phyloP scores from a whole-genome alignment of 2,329 filamentous ascomycete genomes.

The Oidium heveae region DNA sequence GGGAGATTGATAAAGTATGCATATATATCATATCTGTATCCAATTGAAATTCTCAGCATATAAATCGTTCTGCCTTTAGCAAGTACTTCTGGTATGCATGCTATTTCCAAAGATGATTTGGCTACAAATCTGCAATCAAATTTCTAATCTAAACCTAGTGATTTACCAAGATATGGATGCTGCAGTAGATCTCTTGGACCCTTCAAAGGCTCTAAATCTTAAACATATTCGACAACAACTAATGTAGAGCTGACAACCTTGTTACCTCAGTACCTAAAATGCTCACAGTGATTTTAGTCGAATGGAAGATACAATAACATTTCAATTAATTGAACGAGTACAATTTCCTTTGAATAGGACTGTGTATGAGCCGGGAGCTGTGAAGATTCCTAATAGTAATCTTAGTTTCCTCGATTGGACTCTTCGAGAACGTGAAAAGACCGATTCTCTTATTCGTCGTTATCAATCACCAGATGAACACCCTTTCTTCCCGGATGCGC shows the following conservation, averaged over 20 bases:
- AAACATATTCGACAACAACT: slow-evolving; percentile 81
- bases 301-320: slow-evolving; percentile 91
- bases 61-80: too few relatives aligned
- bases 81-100: too few relatives aligned
- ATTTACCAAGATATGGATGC: slow-evolving; percentile 42
- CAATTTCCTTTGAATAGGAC: slow-evolving; percentile 82
- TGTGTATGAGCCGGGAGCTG: slow-evolving; percentile 63
- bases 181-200: slow-evolving; percentile 67
- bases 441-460: slow-evolving; percentile 81
- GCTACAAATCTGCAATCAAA: too few relatives aligned
- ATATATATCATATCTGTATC: too few relatives aligned
- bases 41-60: too few relatives aligned
- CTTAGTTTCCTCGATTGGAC: slow-evolving; percentile 89
- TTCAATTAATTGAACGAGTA: slow-evolving; percentile 90
- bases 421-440: slow-evolving; percentile 63
- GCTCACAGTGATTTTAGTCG: slow-evolving; percentile 31
- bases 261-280: background rate
- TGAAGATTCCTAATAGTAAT: slow-evolving; percentile 45
- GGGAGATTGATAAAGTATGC: too few relatives aligned
- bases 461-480: slow-evolving; percentile 95
- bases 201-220: slow-evolving; percentile 65
- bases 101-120: too few relatives aligned
- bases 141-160: too few relatives aligned
- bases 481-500: slow-evolving; percentile 71
- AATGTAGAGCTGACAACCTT: slow-evolving; percentile 32